Evolutionary conservation across 2,329 filamentous ascomycete species (phyloP).

Genomic region (Ophiostoma sp.): DNA sequence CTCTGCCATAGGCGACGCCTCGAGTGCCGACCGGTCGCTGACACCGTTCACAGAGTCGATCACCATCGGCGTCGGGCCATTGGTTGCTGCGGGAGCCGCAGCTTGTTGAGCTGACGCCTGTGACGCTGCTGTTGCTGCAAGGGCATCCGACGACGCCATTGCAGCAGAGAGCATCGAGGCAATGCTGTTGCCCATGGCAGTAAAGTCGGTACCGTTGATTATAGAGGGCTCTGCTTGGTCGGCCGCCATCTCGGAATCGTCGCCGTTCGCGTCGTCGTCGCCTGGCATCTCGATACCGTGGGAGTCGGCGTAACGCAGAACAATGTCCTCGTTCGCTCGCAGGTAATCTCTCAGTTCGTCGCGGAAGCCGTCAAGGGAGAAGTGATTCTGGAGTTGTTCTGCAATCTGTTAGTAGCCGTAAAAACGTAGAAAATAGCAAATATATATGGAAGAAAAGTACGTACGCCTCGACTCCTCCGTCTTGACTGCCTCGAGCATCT

Average conservation of each 20-base stretch:
- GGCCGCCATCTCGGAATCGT: slow-evolving; percentile 26
- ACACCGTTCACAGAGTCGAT: background rate
- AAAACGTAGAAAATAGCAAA: background rate
- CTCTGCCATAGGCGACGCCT: slow-evolving; percentile 16
- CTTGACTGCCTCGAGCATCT: slow-evolving; percentile 53
- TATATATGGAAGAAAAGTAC: background rate
- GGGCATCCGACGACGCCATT: slow-evolving; percentile 11
- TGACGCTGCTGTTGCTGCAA: background rate
- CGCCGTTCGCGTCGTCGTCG: slow-evolving; percentile 36
- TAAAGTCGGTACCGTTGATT: background rate
- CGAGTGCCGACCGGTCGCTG: background rate
- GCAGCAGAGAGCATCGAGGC: slow-evolving; percentile 27
- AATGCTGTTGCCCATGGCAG: slow-evolving; percentile 22
- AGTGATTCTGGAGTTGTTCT: slow-evolving; percentile 40
- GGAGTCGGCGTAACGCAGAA: slow-evolving; percentile 42
- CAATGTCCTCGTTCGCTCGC: slow-evolving; percentile 36
- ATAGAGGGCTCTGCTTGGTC: background rate
- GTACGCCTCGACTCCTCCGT: slow-evolving; percentile 47
- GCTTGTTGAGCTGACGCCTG: background rate
- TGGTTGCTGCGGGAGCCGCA: no score
- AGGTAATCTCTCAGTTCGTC: slow-evolving; percentile 38
- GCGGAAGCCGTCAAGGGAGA: slow-evolving; percentile 43
- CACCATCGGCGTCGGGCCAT: background rate
- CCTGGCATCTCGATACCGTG: slow-evolving; percentile 42
- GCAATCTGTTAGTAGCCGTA: background rate